Base-by-base conservation (phyloP, 192 early-diverging fungal genomes). In the Gryganskiella cystojenkinii region DNA sequence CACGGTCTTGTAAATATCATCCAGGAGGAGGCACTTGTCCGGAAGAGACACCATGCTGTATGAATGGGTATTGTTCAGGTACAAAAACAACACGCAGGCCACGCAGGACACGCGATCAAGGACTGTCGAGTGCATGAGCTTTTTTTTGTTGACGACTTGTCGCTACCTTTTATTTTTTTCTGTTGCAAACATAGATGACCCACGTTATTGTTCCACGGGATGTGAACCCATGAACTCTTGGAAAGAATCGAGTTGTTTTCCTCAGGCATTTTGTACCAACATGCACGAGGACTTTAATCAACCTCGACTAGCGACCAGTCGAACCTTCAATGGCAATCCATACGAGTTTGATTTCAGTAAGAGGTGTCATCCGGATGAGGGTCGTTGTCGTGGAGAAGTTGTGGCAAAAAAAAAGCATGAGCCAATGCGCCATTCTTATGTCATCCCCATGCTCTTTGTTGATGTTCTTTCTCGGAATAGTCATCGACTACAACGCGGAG, bases 1-100 rank as follows among this genome's bases (percentile, higher is more conserved):
- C 56, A 47, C 50, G 54, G 9, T 56, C 28, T 13, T 67, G 72
- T 37, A 37, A 44, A 14, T 53, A 61, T 33, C 64, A 75, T 34
- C 64, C 64, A 50, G 64, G 59, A 35, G 72, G 72, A 10, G 72
- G 72, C 15, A 66, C 40, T 46, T 73, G 71, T 43, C 71, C 71
- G n/a, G 62, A 73, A 22, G 14, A 66, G 33, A 62, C 71, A 0
- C 71, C 71, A 8, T 75, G 72, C 31, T 75, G 64, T 34, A 49
- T 61, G 3, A 67, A 67, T 33, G 64, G 64, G 11, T 75, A 75
- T 25, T 75, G 72, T 25, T 75, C 72, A 24, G 72, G 72, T 75
- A 56, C 31, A 46, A 25, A 22, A 25, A 24, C 27, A 20, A 34
- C 3, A 42, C 8, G 17, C n/a, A n/a, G n/a, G n/a, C n/a, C n/a